phyloP scores from a whole-genome alignment of 176 grass and related monocot genomes.

The Phoenix dactylifera region DNA sequence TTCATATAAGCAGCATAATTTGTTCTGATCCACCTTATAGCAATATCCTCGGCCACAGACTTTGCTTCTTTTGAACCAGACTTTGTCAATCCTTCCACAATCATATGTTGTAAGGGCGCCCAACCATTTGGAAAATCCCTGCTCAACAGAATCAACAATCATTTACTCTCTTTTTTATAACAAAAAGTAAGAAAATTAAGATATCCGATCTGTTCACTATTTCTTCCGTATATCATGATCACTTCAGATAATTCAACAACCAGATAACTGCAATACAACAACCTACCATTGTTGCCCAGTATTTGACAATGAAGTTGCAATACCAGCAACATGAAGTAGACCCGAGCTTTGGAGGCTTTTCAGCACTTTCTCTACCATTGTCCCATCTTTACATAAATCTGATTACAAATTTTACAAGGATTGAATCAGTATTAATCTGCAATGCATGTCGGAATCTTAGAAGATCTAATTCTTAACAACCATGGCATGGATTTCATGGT shows the following conservation, averaged over 20 bases:
- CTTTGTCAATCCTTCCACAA: conserved; percentile 53
- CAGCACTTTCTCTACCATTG: conserved; percentile 31
- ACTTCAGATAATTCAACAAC: too few relatives aligned
- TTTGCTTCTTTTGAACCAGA: conserved; percentile 47
- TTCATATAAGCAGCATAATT: conserved; percentile 61
- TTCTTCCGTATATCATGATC: too few relatives aligned
- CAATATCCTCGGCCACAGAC: conserved; percentile 53
- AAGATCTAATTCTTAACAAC: too few relatives aligned
- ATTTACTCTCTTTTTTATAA: too few relatives aligned
- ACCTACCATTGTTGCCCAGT: conserved; percentile 82
- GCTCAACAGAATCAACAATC: conserved; percentile 8
- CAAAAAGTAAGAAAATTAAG: neutral
- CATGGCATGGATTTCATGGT: too few relatives aligned
- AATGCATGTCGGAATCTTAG: too few relatives aligned
- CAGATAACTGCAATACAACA: neutral
- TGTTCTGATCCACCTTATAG: conserved; percentile 84
- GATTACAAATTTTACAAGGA: too few relatives aligned
- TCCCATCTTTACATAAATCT: conserved; percentile 19
- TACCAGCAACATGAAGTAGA: conserved; percentile 54
- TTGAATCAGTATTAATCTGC: too few relatives aligned
- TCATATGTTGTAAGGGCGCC: conserved; percentile 84
- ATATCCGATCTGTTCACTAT: too few relatives aligned
- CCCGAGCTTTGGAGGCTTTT: conserved; percentile 68
- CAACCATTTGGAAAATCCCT: conserved; percentile 98
- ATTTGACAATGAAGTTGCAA: conserved; percentile 71